Percentiles rank a stretch among this genome's conserved stretches.
Evolutionary conservation across 768 basidiomycete species (phyloP).

Genomic region (Psilocybe cyanescens): DNA sequence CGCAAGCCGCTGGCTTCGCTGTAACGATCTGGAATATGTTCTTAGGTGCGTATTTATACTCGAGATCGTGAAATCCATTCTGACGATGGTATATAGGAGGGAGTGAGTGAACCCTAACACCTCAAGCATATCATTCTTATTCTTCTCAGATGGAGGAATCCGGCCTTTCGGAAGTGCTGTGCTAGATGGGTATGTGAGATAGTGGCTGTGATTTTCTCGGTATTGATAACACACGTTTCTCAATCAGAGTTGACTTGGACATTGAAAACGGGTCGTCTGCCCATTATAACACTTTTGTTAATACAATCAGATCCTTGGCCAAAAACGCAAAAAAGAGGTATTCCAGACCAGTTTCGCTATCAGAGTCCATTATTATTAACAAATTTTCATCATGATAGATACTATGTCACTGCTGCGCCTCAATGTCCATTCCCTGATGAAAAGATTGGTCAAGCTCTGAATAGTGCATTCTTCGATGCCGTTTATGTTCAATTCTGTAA

Average conservation of each 20-base stretch:
- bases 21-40: conserved; percentile 71
- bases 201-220: background rate
- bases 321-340: conserved; percentile 54
- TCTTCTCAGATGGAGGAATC: conserved; percentile 37
- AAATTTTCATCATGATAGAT: conserved; percentile 36
- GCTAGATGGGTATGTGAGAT: conserved; percentile 60
- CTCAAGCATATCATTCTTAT: conserved; percentile 1
- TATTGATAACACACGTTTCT: background rate
- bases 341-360: background rate
- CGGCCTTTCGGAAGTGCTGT: conserved; percentile 72
- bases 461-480: conserved; percentile 67
- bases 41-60: conserved; percentile 46
- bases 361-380: background rate
- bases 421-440: conserved; percentile 76
- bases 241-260: conserved; percentile 63
- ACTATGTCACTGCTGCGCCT: conserved; percentile 65
- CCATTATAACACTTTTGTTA: conserved; percentile 57
- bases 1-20: conserved; percentile 57
- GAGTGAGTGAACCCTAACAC: conserved; percentile 24
- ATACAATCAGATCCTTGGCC: conserved; percentile 51
- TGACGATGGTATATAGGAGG: conserved; percentile 26
- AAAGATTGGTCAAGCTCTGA: conserved; percentile 59
- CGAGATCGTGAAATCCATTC: background rate
- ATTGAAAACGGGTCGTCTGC: conserved; percentile 64
- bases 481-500: conserved; percentile 74